These are phyloP conservation scores for Eucalyptus curtisii DNA, from an alignment of 345 rosid genomes.

Conservation along the genomic window DNA sequence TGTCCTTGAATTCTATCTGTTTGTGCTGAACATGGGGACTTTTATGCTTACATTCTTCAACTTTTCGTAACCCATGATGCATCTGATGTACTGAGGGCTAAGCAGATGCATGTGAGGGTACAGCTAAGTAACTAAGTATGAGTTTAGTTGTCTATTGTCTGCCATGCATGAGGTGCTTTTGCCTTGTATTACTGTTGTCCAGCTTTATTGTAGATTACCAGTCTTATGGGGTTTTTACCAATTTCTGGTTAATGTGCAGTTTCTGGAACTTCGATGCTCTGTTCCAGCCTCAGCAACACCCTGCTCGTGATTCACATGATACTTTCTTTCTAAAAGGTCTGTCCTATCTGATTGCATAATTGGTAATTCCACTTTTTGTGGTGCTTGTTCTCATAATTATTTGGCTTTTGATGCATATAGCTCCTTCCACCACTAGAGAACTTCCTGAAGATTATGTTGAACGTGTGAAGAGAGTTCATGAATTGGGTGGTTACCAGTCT, in stretches of 20 bases:
- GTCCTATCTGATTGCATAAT: not conserved
- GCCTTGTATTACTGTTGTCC: not conserved
- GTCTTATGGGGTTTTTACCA: not conserved
- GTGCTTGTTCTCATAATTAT: not conserved
- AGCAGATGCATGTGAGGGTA: not conserved
- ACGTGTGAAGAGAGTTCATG: constrained; percentile 66
- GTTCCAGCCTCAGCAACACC: constrained; percentile 98
- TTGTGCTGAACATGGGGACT: not conserved
- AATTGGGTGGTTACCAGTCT: constrained; percentile 89
- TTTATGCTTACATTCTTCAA: not conserved
- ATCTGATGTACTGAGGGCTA: not conserved
- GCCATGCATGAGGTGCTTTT: not conserved
- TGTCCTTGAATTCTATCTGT: not conserved
- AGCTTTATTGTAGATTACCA: not conserved
- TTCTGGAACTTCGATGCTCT: constrained; percentile 98
- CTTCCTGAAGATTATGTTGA: constrained; percentile 86
- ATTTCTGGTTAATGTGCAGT: constrained; percentile 25
- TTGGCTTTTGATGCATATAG: constrained; percentile 16
- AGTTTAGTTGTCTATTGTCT: not conserved
- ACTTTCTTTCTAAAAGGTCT: constrained; percentile 82
- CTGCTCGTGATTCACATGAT: constrained; percentile 98
- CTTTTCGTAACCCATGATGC: not conserved
- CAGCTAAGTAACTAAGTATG: not conserved
- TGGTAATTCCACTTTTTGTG: not conserved
- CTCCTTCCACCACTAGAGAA: constrained; percentile 62